Evolutionary conservation across 805 yeast genomes (phyloP), one percentile per base, ranked within the genome.

Genomic region (Saccharomycopsis capsularis): DNA sequence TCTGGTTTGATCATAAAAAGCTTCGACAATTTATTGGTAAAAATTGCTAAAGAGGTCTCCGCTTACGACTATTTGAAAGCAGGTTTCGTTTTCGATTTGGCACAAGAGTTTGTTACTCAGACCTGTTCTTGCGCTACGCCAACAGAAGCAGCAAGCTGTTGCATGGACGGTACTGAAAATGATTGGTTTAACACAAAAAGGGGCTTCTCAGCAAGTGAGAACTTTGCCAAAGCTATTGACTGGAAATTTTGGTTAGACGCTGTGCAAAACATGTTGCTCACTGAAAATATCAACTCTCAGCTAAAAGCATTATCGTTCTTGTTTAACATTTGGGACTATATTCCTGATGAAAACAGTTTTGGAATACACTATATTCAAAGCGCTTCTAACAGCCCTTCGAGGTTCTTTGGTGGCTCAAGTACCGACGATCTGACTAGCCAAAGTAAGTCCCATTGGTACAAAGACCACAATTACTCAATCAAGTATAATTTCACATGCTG

Each of bases 211-310:
- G 48, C 25, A 38, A 56, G n/a, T 27, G 55, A 13, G 54, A 56
- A 42, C 11, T 48, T 44, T 36, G 34, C 44, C 16, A 40, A 53
- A 7, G 44, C 46, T 6, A 63, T 85, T 22, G 76, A 83, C 65
- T 87, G 95, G 93, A 67, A 69, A 44, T 86, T 88, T 59, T 87
- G 95, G 95, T 62, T 82, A 4, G 68, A 71, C 47, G 81, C 84
- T 15, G 63, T 70, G 13, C 65, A 75, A 51, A 68, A 76, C 49
- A 75, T 86, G 81, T 61, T 86, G n/a, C 59, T 68, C 5, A 77
- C 87, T 5, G 79, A 77, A 40, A 85, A 77, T 60, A 70, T 79
- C 55, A 81, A 78, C 55, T 73, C 75, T 21, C 79, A 84, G 53
- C 66, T 83, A 19, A 76, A 85, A 52, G 78, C 79, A 13, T 61